A percentile compares a stretch with the other conserved stretches of the same genome.
Conservation (phyloP, 2,329 filamentous ascomycete genomes). For the Dactylellina sp. region DNA sequence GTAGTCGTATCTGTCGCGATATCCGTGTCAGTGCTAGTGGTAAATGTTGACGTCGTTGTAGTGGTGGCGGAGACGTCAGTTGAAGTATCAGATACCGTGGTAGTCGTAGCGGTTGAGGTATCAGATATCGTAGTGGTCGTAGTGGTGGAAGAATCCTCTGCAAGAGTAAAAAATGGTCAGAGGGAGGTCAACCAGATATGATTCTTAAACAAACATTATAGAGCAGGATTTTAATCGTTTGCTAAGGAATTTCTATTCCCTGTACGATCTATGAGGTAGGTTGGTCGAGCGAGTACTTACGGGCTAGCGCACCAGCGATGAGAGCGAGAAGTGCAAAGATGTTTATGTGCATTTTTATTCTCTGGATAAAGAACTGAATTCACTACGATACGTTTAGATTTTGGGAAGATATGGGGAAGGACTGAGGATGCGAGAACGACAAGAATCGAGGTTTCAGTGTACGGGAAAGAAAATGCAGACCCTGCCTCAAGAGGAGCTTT, state of each 20-base stretch:
- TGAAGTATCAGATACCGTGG: neutral
- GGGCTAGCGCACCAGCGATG: conserved; percentile 23
- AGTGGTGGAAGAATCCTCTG: conserved; percentile 39
- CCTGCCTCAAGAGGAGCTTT: too few species aligned
- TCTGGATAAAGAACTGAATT: neutral
- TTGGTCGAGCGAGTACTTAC: conserved; percentile 20
- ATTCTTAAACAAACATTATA: too few species aligned
- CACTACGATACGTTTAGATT: neutral
- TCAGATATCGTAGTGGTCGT: conserved; percentile 38
- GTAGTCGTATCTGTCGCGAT: conserved; percentile 9
- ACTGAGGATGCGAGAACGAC: neutral
- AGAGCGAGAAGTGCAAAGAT: conserved; percentile 8
- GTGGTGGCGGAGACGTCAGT: conserved; percentile 22
- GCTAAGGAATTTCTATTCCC: neutral
- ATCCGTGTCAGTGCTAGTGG: conserved; percentile 22
- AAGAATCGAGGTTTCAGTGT: neutral
- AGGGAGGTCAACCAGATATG: too few species aligned
- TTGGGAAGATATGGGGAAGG: too few species aligned
- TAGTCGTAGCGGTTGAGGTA: conserved; percentile 4
- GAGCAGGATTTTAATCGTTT: neutral
- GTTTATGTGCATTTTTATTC: conserved; percentile 41
- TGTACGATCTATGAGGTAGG: neutral
- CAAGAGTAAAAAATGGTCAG: too few species aligned
- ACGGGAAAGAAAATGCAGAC: neutral
- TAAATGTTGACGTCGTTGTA: conserved; percentile 17